Evolutionary conservation across 2,329 filamentous ascomycete genomes (phyloP).

Genomic region (Aspergillus uvarum): DNA sequence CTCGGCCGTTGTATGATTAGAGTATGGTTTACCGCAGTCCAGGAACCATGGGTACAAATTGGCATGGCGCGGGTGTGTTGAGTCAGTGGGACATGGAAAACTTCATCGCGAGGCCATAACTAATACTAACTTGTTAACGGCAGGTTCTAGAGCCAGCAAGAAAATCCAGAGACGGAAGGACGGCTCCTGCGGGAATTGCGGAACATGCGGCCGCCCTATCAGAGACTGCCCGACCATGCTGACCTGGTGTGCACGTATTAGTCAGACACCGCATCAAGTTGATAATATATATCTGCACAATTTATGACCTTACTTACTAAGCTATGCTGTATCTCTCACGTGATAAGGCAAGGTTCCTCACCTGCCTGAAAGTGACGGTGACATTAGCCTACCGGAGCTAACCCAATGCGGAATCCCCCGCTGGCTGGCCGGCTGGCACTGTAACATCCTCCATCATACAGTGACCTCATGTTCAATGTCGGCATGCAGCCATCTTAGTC

Average conservation of each 20-base stretch:
- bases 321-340: no score
- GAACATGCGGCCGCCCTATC: not conserved
- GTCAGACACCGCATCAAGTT: no score
- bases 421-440: not conserved
- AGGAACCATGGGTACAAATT: not conserved
- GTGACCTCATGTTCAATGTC: not conserved
- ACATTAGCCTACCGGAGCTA: not conserved
- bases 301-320: no score
- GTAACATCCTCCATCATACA: not conserved
- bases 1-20: constrained; percentile 5
- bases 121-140: no score
- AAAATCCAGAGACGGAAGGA: not conserved
- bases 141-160: no score
- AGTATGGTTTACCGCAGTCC: not conserved
- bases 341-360: no score
- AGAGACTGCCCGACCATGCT: no score
- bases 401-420: not conserved
- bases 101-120: not conserved
- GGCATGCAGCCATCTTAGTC: not conserved
- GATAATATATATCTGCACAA: no score
- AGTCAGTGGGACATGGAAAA: not conserved
- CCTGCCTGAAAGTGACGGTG: not conserved
- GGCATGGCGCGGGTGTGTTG: not conserved
- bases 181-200: not conserved
- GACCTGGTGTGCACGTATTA: no score